A percentile compares a stretch with the other conserved stretches of the same genome.
Evolutionary conservation across 1,284 basidiomycete species (phyloP).

Genomic region (Cryptococcus hybrid): DNA sequence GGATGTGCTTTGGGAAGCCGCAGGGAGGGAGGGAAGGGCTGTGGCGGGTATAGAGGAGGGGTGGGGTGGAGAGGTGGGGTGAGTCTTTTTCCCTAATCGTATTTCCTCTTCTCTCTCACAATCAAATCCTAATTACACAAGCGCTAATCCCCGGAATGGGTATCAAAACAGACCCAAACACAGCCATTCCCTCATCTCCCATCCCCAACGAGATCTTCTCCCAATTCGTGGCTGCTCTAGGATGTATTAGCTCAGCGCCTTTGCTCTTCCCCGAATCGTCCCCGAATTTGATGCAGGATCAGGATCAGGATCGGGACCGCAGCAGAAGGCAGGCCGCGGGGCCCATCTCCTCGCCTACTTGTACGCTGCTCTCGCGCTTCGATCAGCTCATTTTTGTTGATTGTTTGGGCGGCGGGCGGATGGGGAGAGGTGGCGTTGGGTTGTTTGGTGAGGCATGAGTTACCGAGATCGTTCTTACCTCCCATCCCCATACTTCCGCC

Average conservation of each 20-base stretch:
- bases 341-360: constrained; percentile 47
- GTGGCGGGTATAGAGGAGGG: constrained; percentile 73
- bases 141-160: too few relatives aligned
- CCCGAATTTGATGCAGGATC: constrained; percentile 31
- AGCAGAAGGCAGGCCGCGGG: constrained; percentile 30
- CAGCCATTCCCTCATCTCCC: constrained; percentile 38
- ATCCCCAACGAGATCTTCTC: constrained; percentile 44
- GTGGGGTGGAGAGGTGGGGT: constrained; percentile 72
- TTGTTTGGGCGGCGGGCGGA: constrained; percentile 80
- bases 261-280: constrained; percentile 40
- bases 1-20: constrained; percentile 83
- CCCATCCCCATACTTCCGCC: constrained; percentile 34
- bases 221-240: constrained; percentile 37
- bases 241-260: constrained; percentile 34
- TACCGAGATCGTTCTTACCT: constrained; percentile 53
- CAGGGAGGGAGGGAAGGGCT: constrained; percentile 76
- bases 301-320: constrained; percentile 14
- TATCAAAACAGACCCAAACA: constrained; percentile 21
- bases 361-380: constrained; percentile 41
- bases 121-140: not conserved
- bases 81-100: constrained; percentile 4
- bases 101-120: not conserved
- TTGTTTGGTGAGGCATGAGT: constrained; percentile 62
- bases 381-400: constrained; percentile 54
- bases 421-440: constrained; percentile 79